Conservation (phyloP, 129 eudicot genomes). For the Daucus carota region DNA sequence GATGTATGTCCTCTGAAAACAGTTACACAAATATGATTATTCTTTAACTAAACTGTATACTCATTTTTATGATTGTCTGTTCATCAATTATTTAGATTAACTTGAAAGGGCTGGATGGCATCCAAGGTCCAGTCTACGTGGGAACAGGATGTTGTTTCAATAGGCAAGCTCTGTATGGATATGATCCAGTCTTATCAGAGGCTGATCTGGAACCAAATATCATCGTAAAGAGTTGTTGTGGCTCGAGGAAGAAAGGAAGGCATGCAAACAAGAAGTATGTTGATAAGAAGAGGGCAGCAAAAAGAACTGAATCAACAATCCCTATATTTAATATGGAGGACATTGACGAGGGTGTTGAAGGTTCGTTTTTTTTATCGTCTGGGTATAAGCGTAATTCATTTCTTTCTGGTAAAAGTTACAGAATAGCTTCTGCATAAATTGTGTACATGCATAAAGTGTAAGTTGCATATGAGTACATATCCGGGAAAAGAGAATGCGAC, state of each 20-base stretch:
- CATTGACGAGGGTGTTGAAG: slow-evolving; percentile 76
- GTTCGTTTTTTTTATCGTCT: slow-evolving; percentile 16
- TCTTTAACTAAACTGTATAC: neutral
- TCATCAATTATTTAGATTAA: slow-evolving; percentile 45
- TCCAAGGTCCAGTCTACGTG: slow-evolving; percentile 92
- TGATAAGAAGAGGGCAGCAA: slow-evolving; percentile 55
- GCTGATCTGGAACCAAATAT: slow-evolving; percentile 78
- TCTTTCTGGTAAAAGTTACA: neutral
- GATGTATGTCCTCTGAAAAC: slow-evolving; percentile 40
- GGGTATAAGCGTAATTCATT: neutral
- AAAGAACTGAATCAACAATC: slow-evolving; percentile 70
- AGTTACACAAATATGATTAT: neutral
- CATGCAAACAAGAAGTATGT: slow-evolving; percentile 48
- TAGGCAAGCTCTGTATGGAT: slow-evolving; percentile 81
- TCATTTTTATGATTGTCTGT: neutral
- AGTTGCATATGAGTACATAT: neutral
- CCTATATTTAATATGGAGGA: slow-evolving; percentile 80
- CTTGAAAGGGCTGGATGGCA: slow-evolving; percentile 86
- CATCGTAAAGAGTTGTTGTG: slow-evolving; percentile 64
- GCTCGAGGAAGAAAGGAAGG: slow-evolving; percentile 63
- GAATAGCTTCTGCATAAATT: neutral
- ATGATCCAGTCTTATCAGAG: slow-evolving; percentile 71
- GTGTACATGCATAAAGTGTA: neutral
- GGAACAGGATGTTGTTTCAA: slow-evolving; percentile 92
- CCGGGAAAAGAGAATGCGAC: neutral